Evolutionary conservation across 2,329 filamentous ascomycete species (phyloP), one percentile per base, ranked within the genome.

Genomic region (Neocucurbitaria cava): DNA sequence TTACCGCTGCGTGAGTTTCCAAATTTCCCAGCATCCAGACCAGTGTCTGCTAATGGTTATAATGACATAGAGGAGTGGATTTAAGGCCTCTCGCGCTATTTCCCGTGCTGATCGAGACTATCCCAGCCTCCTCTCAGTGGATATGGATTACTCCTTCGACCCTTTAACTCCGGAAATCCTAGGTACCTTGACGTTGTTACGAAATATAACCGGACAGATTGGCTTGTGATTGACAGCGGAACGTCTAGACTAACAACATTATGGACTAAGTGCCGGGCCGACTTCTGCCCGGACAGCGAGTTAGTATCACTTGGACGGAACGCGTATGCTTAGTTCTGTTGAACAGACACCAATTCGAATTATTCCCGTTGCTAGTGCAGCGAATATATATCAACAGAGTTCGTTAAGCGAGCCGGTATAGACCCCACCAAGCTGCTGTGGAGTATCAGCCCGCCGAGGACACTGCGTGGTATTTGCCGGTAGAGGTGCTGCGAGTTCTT

Each of bases 351-450:
- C 5, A 1, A 17, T 5, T 35, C 2, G 10, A 17, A 35, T 35
- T 10, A n/a, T 13, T 35, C 31, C 31, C 31, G 28, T 3, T 31
- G 28, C 31, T 55, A 65, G 38, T 64, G 54, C 50, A 70, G 35
- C 17, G 52, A 44, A 43, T 70, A 68, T 30, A 70, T 48, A 55
- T 70, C 66, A 11, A 70, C 59, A 30, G 54, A 59, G 36, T 66
- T 67, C 21, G 65, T 68, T 58, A 70, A 50, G 43, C 59, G 26
- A 28, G 56, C 64, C 35, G 61, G 58, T 30, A 58, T 48, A 15
- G 58, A 57, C 17, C 56, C 66, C 15, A 66, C 48, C 46, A 70
- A 28, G 38, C 56, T 59, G 40, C 64, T 66, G 30, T 64, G 54
- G 43, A 70, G 44, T 28, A 70, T 59, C 46, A 70, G 33, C 17